A percentile compares a stretch with the other conserved stretches of the same genome.
Conservation (phyloP, 441 rosid genomes). For the Corymbia calophylla region DNA sequence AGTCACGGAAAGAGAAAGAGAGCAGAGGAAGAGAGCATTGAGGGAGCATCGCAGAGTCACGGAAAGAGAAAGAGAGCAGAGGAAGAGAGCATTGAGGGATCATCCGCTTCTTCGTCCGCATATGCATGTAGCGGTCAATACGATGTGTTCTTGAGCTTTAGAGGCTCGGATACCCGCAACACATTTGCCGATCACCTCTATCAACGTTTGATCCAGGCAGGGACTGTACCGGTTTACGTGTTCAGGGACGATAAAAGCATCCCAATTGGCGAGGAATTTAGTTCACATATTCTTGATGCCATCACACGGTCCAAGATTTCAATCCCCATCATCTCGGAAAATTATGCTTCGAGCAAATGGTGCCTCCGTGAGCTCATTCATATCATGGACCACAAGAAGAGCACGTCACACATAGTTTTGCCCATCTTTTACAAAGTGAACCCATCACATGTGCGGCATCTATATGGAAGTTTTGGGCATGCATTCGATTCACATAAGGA, state of each 20-base stretch:
- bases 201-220: rapidly evolving
- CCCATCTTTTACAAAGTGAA: rapidly evolving
- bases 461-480: background rate
- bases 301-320: background rate
- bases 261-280: no score
- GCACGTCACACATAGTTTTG: background rate
- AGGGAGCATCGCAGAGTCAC: no score
- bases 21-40: no score
- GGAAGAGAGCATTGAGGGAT: no score
- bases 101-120: background rate
- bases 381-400: rapidly evolving
- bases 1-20: no score
- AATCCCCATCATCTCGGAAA: background rate
- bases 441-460: background rate
- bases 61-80: no score
- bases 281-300: rapidly evolving
- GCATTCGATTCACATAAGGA: rapidly evolving
- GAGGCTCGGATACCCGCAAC: background rate
- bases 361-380: background rate
- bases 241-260: no score
- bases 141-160: background rate
- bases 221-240: rapidly evolving
- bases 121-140: background rate
- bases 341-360: background rate
- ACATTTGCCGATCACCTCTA: background rate